phyloP scores from a whole-genome alignment of 208 protist genomes.

The Kentomonas sorsogonicus region DNA sequence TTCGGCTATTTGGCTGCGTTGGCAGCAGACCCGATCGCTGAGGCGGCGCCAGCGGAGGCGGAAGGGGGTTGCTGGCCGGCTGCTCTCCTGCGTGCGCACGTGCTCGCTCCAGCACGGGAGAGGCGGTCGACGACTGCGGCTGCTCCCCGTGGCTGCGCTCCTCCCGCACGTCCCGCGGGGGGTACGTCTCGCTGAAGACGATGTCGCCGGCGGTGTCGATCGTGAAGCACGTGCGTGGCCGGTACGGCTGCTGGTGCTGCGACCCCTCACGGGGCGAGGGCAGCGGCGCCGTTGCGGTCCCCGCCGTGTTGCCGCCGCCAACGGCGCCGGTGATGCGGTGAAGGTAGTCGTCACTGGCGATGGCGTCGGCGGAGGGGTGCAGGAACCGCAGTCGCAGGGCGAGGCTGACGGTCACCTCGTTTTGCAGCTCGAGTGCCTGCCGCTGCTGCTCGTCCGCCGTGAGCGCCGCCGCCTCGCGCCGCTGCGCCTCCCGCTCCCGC shows the following conservation, averaged over 20 bases:
- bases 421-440: constrained; percentile 20
- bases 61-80: background rate
- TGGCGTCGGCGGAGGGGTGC: constrained; percentile 15
- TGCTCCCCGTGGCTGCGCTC: background rate
- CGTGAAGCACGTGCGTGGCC: constrained; percentile 63
- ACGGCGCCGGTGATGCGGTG: too few relatives aligned
- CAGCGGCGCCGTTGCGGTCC: background rate
- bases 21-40: too few relatives aligned
- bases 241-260: too few relatives aligned
- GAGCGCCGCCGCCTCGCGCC: background rate
- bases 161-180: background rate
- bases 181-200: constrained; percentile 19
- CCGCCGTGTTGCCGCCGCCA: constrained; percentile 4
- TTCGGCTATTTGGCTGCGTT: too few relatives aligned
- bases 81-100: background rate
- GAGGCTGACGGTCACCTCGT: constrained; percentile 54
- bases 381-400: constrained; percentile 43
- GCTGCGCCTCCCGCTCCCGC: background rate
- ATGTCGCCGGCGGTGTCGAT: constrained; percentile 50
- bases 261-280: background rate
- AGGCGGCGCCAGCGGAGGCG: background rate
- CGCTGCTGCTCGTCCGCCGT: background rate
- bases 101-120: constrained; percentile 3
- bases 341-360: constrained; percentile 19
- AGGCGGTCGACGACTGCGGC: background rate